Percentiles rank a stretch among this genome's conserved stretches.
These are phyloP conservation scores for Beauveria varroae DNA, from an alignment of 2,329 filamentous ascomycete species.

Conservation along the genomic window DNA sequence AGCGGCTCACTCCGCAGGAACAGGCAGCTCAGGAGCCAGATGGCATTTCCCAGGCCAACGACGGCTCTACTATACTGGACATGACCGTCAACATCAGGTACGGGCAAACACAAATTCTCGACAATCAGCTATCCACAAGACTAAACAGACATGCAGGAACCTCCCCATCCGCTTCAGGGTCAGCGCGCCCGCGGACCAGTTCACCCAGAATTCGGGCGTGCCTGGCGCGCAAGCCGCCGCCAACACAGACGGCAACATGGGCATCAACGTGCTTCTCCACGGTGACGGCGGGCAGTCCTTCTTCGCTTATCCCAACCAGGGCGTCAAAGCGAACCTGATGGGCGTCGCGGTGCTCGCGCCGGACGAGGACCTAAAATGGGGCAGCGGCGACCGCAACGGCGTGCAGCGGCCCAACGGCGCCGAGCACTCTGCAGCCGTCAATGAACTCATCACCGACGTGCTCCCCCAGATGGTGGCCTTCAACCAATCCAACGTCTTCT, in stretches of 20 bases:
- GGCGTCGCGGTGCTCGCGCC: constrained; percentile 48
- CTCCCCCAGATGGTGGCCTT: constrained; percentile 48
- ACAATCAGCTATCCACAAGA: constrained; percentile 5
- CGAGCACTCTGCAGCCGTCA: constrained; percentile 47
- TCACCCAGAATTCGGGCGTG: constrained; percentile 42
- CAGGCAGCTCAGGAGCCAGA: neutral
- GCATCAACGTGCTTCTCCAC: constrained; percentile 51
- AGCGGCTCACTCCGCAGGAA: neutral
- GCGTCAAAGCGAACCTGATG: constrained; percentile 41
- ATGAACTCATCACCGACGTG: constrained; percentile 40
- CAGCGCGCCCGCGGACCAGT: constrained; percentile 45
- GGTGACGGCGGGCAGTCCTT: constrained; percentile 53
- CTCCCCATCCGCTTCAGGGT: constrained; percentile 49
- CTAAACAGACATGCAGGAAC: constrained; percentile 25
- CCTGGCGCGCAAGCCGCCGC: constrained; percentile 31
- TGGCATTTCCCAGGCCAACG: constrained; percentile 34
- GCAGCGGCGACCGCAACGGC: constrained; percentile 37
- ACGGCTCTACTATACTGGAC: constrained; percentile 49
- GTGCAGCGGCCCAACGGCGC: constrained; percentile 47
- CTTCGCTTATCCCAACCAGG: constrained; percentile 50
- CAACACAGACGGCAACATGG: constrained; percentile 29
- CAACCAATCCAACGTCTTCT: constrained; percentile 43
- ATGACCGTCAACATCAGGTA: constrained; percentile 48
- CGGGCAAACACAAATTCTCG: constrained; percentile 13
- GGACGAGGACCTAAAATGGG: constrained; percentile 50